Conservation (phyloP, 2,329 filamentous ascomycete species). For the Fusarium verticillioides region DNA sequence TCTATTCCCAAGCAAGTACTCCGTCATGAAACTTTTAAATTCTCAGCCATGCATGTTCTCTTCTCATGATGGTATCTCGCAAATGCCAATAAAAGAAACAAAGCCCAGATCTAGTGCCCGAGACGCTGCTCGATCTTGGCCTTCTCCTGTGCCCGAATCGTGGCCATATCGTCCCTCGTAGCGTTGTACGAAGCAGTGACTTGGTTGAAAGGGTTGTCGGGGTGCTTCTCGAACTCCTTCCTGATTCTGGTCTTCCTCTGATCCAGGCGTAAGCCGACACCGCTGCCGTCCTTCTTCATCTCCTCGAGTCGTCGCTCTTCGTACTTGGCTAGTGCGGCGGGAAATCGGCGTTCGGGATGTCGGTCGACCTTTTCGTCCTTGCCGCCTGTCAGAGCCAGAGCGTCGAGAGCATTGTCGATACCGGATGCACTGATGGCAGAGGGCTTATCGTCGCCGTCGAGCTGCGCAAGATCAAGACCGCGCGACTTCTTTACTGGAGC, state of each 20-base stretch:
- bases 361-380: conserved; percentile 80
- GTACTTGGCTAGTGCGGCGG: conserved; percentile 84
- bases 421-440: conserved; percentile 80
- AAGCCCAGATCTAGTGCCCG: conserved; percentile 46
- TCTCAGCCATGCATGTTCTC: neutral
- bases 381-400: conserved; percentile 72
- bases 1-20: conserved; percentile 35
- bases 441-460: conserved; percentile 72
- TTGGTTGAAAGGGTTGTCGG: conserved; percentile 96
- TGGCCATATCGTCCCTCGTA: conserved; percentile 77
- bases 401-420: conserved; percentile 94
- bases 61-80: conserved; percentile 2
- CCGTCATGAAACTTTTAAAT: conserved; percentile 22
- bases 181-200: conserved; percentile 80
- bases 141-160: conserved; percentile 74
- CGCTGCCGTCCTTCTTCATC: conserved; percentile 83
- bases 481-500: conserved; percentile 74
- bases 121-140: conserved; percentile 79
- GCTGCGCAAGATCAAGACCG: conserved; percentile 79
- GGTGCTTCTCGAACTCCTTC: conserved; percentile 95
- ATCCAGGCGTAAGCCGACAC: conserved; percentile 78
- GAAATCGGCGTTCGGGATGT: conserved; percentile 88
- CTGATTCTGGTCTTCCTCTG: conserved; percentile 85
- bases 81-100: neutral
- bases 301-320: conserved; percentile 85